A percentile compares a stretch with the other conserved stretches of the same genome.
Conservation (phyloP, 768 basidiomycete genomes). For the Cyathus striatus region DNA sequence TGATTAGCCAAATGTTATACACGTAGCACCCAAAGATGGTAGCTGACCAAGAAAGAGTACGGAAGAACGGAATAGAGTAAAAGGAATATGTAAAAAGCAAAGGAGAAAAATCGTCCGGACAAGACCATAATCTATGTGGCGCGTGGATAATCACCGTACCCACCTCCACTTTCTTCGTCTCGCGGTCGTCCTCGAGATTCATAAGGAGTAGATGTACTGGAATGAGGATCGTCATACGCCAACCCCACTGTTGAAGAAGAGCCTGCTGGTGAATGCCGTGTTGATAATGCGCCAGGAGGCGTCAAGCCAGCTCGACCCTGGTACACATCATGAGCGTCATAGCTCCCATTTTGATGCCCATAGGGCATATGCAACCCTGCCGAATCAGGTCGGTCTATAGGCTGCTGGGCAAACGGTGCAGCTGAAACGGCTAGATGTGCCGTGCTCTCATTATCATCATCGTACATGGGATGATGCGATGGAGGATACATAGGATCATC, state of each 20-base stretch:
- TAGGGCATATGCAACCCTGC: slow-evolving; percentile 3
- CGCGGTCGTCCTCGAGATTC: slow-evolving; percentile 20
- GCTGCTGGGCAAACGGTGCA: slow-evolving; percentile 52
- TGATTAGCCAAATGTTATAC: slow-evolving; percentile 14
- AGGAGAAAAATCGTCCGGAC: slow-evolving; percentile 9
- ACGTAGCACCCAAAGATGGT: slow-evolving; percentile 7
- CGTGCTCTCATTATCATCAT: slow-evolving; percentile 68
- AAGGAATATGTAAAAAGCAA: slow-evolving; percentile 5
- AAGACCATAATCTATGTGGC: slow-evolving; percentile 20
- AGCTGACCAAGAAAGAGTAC: background rate
- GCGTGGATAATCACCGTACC: slow-evolving; percentile 16
- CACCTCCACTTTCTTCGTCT: slow-evolving; percentile 25
- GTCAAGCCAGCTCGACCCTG: slow-evolving; percentile 39
- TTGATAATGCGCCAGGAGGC: slow-evolving; percentile 11
- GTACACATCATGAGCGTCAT: slow-evolving; percentile 53
- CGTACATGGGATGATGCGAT: slow-evolving; percentile 41
- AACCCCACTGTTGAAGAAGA: slow-evolving; percentile 13
- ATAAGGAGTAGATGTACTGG: background rate
- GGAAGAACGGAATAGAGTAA: background rate
- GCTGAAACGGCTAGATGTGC: slow-evolving; percentile 53
- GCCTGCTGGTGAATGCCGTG: slow-evolving; percentile 14
- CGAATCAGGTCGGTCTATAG: slow-evolving; percentile 23
- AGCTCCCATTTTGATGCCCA: slow-evolving; percentile 22
- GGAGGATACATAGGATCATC: slow-evolving; percentile 35
- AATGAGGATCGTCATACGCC: slow-evolving; percentile 19